Evolutionary conservation across 768 basidiomycete genomes (phyloP), one percentile per base, ranked within the genome.

Genomic region (Phaffia tasmanica): DNA sequence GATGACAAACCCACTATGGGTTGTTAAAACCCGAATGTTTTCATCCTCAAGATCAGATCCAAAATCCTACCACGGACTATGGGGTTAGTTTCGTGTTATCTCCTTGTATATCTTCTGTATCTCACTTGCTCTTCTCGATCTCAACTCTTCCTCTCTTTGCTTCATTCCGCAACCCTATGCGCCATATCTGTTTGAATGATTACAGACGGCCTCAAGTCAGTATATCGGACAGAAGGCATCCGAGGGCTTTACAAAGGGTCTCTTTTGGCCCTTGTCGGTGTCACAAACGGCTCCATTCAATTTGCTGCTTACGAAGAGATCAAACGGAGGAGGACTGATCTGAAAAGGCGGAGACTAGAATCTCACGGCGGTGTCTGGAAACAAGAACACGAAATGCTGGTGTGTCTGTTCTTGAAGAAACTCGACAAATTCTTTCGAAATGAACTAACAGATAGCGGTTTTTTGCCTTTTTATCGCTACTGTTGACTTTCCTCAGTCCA

Each of bases 1-100:
- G 72, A 81, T 95, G 74, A 99, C 94, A 8, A 98, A 99, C 76
- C 95, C 94, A 0, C 84, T 97, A 71, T 98, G 94, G 94, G 87
- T 98, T 18, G 87, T 98, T 64, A 88, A 94, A 79, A 93, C 95
- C 11, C 84, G 95, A 68, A 92, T 97, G 85, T 99, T 95, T 74
- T 90, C 92, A 0, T 86, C 91, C 0, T 79, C 78, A 14, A 76
- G 82, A 32, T 81, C 82, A 64, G 83, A 85, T 51, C 84, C 87
- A 11, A 79, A 75, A 2, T 84, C 90, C 1, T 97, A 97, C 76
- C 83, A 84, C 21, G 84, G 86, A 11, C 79, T 92, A 65, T 86
- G 83, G 83, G 79, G 90, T 91, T 69, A 68, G 85, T 73, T n/a
- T 59, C 35, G 59, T 70, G 61, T 73, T 70, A 64, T 67, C 51